Evolutionary conservation across 2,329 filamentous ascomycete species (phyloP), one percentile per base, ranked within the genome.

Genomic region (Sporothrix pseudoabietina): DNA sequence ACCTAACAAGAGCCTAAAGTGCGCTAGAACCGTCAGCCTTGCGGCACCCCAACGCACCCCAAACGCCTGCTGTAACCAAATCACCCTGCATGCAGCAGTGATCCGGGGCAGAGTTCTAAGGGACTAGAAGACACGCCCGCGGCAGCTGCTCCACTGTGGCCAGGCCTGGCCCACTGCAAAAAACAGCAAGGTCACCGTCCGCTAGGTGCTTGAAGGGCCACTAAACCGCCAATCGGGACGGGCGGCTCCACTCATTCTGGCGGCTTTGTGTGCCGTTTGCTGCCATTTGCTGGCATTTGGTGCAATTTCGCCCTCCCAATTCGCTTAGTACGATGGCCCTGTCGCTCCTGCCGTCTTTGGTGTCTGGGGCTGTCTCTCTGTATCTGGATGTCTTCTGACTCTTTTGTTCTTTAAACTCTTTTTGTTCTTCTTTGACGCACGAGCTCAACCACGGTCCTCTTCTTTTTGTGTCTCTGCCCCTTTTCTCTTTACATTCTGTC

Each of bases 1-100:
- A 4, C 32, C 22, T 4, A n/a, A 16, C 35, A 71, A 22, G 16
- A 49, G 41, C 35, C 19, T 2, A 55, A 19, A 66, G 16, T n/a
- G 66, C 66, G 26, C 72, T 71, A 74, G 66, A 65, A 44, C 49
- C 22, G 41, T 68, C 73, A 74, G 73, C 73, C 73, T 72, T 74
- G 66, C 52, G 68, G 65, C 44, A 30, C 39, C 47, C 63, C 69
- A 32, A 68, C 22, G 16, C 44, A 30, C 30, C 44, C 39, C 26
- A 39, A 65, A 54, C 16, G n/a, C 41, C 63, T 47, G 41, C 63
- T 68, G 63, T 68, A 68, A 16, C 39, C 7, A 63, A 22, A 63
- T 10, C 59, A 39, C 8, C 22, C 57, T 39, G 47, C 71, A 68
- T 68, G 44, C 47, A 65, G 32, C 61, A 72, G 47, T 41, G 47